Evolutionary conservation across 805 yeast species (phyloP), one percentile per base, ranked within the genome.

Genomic region (Priceomyces castillae): DNA sequence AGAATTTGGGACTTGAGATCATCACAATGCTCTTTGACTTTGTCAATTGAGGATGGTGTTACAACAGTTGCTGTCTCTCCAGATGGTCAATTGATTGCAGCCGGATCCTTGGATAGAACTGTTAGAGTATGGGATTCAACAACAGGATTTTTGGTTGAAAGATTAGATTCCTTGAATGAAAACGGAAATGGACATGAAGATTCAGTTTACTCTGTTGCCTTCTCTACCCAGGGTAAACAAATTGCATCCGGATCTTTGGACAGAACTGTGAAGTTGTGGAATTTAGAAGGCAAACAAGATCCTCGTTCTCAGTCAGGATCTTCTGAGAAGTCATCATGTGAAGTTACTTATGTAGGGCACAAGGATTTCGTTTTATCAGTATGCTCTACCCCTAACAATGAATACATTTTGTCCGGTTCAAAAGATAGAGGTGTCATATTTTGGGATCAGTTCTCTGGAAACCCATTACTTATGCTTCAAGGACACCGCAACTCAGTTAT

Each of bases 51-150:
- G 67, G 98, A 92, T 64, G 99, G 99, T 54, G 98, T 92, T 42
- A 92, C 99, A 43, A 92, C 99, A 0, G 97, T 92, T 37, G 96
- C 97, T 16, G 92, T 92, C 34, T 87, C 96, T 7, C 97, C 97
- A 39, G 95, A 92, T 65, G 97, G 97, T 31, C 81, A 84, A 54
- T 80, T 82, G 56, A 89, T 94, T 56, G 98, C 97, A 31, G 98
- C 97, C 14, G 99, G 99, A 40, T 86, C 96, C 28, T 78, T 92
- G 52, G 99, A 92, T 71, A 79, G 95, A 68, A 86, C 96, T 25
- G 97, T 94, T 41, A 79, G 98, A 50, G 96, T 94, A 38, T 92
- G 98, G 97, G 97, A 92, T 69, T 85, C 96, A 7, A 80, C 86
- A 37, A 86, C 95, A 19, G 97, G 97, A 2, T 86, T 86, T 72